Base-by-base conservation (phyloP, 148 eudicot species). In the Spergularia bocconei region DNA sequence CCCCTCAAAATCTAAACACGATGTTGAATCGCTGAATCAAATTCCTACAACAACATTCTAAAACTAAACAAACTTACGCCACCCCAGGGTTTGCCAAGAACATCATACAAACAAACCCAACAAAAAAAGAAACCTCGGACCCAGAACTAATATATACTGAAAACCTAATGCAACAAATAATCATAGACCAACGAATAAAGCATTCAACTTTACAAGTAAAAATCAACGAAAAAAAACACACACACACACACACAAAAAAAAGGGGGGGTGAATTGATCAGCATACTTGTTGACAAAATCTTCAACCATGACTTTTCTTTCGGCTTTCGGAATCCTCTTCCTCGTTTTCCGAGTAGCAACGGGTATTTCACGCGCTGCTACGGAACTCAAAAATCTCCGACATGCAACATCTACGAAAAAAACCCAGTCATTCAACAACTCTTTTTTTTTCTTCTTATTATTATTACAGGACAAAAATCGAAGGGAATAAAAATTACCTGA, bases 231-330 rank as follows among this genome's bases (percentile, higher is more conserved):
- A 65, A 6, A 7, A 12, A 13, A 11, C 29, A 61, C n/a, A n/a
- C n/a, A n/a, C n/a, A n/a, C n/a, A n/a, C n/a, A n/a, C n/a, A n/a
- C n/a, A n/a, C n/a, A n/a, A n/a, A n/a, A 5, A 39, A 65, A 15
- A 6, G 9, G 48, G 47, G 47, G 47, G 16, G 10, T 38, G 39
- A 16, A 33, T 14, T 6, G 19, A 13, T 29, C 36, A 15, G 17
- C 64, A 20, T 57, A 72, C 75, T 72, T 59, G 17, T 41, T 20
- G 20, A 72, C 65, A 59, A 39, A 72, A 57, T 57, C 75, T 38
- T 11, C 6, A 23, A 41, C 54, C 75, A 72, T 39, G 20, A 65
- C 65, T 72, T 72, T 72, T 44, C 75, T 58, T 13, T 20, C 38
- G 29, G 63, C n/a, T 57, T 72, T 57, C 19, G 75, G 63, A 21